These are phyloP conservation scores for Cadophora sp. DNA, from an alignment of 2,329 filamentous ascomycete genomes.

Conservation along the genomic window DNA sequence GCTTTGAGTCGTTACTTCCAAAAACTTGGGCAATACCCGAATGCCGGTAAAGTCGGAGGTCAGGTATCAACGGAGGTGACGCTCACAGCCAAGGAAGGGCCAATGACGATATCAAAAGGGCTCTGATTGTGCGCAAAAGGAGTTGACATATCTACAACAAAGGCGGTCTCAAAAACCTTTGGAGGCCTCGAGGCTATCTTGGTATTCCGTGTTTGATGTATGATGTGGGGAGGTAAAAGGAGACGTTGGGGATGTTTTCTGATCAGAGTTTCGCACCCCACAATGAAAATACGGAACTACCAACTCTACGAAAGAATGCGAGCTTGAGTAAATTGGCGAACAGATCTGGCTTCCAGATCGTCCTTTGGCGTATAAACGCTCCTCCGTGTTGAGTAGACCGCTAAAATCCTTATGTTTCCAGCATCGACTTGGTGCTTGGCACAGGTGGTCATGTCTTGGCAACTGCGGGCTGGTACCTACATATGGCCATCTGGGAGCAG, in stretches of 20 bases:
- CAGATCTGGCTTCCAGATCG: background rate
- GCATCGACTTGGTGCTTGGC: background rate
- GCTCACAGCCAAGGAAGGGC: background rate
- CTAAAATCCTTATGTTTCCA: background rate
- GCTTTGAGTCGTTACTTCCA: background rate
- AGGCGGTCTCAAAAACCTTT: background rate
- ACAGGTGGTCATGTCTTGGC: background rate
- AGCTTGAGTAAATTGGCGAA: background rate
- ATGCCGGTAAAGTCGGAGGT: background rate
- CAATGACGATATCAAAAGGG: background rate
- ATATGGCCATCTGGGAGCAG: background rate
- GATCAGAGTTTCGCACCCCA: background rate
- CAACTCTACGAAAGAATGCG: background rate
- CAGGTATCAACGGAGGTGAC: background rate
- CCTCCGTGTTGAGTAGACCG: background rate
- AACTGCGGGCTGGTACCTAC: slow-evolving; percentile 2
- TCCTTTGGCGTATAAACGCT: background rate
- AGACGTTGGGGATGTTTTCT: background rate
- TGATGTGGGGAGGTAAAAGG: background rate
- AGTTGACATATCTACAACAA: too few relatives aligned
- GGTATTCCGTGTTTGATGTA: background rate
- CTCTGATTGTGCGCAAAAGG: too few relatives aligned
- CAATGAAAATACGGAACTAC: background rate
- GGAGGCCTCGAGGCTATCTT: background rate
- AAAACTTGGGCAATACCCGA: background rate